Evolutionary conservation across 2,329 filamentous ascomycete genomes (phyloP).

Genomic region (Fusarium fujikuroi): DNA sequence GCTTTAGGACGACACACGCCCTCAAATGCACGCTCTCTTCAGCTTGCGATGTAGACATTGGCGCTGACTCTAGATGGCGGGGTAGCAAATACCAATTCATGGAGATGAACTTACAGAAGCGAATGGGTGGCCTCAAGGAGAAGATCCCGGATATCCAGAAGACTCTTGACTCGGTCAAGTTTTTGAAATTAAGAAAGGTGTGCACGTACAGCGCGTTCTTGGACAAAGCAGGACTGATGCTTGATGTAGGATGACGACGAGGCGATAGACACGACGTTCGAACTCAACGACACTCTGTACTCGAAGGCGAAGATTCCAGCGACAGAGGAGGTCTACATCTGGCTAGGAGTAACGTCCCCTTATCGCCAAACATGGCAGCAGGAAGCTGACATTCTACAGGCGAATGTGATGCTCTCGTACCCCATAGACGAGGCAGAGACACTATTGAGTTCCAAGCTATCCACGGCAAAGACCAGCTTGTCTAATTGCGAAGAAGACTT

Average conservation of each 20-base stretch:
- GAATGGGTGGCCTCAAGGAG: constrained; percentile 83
- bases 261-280: constrained; percentile 90
- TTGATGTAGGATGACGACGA: constrained; percentile 63
- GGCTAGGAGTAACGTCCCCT: constrained; percentile 79
- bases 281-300: constrained; percentile 95
- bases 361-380: background rate
- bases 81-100: constrained; percentile 98
- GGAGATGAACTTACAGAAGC: constrained; percentile 90
- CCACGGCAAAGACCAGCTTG: constrained; percentile 81
- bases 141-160: constrained; percentile 98
- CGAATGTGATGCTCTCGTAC: constrained; percentile 98
- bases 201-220: background rate
- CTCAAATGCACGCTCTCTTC: constrained; percentile 20
- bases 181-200: constrained; percentile 81
- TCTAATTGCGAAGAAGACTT: constrained; percentile 95
- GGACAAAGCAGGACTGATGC: constrained; percentile 30
- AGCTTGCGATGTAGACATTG: constrained; percentile 3
- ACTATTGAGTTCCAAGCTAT: constrained; percentile 80
- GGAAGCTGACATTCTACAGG: constrained; percentile 59
- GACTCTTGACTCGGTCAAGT: constrained; percentile 90
- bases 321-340: constrained; percentile 93
- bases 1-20: constrained; percentile 7
- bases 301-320: constrained; percentile 85
- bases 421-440: constrained; percentile 87
- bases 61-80: constrained; percentile 42